Evolutionary conservation across 495 filamentous ascomycete species (phyloP).

Genomic region (Hypoxylon lenormandii): DNA sequence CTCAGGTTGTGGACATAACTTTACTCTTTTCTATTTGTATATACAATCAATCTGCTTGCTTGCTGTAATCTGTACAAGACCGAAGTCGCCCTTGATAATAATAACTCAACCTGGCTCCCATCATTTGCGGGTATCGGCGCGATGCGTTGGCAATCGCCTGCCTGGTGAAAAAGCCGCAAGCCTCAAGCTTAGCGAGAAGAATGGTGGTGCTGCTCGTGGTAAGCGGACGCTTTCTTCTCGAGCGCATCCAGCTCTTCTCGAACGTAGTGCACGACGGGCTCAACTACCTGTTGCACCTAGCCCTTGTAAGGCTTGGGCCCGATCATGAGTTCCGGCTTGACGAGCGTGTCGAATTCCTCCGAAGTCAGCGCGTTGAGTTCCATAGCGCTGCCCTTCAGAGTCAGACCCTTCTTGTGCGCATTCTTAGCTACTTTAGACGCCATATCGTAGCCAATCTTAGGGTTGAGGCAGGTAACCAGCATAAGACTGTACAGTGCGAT

Average conservation of each 20-base stretch:
- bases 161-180: neutral
- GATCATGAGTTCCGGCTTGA: constrained; percentile 97
- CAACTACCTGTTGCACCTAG: constrained; percentile 44
- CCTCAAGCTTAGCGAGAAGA: constrained; percentile 19
- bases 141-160: constrained; percentile 1
- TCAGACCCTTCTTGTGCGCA: constrained; percentile 96
- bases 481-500: constrained; percentile 74
- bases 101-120: constrained; percentile 3
- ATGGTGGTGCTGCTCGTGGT: constrained; percentile 17
- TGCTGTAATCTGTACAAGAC: constrained; percentile 24
- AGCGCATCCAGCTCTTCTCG: constrained; percentile 37
- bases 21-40: constrained; percentile 38
- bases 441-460: constrained; percentile 98
- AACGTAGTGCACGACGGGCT: constrained; percentile 43
- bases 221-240: constrained; percentile 36
- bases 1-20: constrained; percentile 22
- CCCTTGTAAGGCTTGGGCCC: constrained; percentile 73
- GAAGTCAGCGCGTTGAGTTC: constrained; percentile 89
- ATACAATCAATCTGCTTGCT: constrained; percentile 22
- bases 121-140: constrained; percentile 2
- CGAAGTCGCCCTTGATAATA: constrained; percentile 18
- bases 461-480: constrained; percentile 98
- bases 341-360: constrained; percentile 90
- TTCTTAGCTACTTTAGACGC: constrained; percentile 99
- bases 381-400: constrained; percentile 91